These are phyloP conservation scores for Uronychia binucleata DNA, from an alignment of 73 alveolate species.

Conservation along the genomic window DNA sequence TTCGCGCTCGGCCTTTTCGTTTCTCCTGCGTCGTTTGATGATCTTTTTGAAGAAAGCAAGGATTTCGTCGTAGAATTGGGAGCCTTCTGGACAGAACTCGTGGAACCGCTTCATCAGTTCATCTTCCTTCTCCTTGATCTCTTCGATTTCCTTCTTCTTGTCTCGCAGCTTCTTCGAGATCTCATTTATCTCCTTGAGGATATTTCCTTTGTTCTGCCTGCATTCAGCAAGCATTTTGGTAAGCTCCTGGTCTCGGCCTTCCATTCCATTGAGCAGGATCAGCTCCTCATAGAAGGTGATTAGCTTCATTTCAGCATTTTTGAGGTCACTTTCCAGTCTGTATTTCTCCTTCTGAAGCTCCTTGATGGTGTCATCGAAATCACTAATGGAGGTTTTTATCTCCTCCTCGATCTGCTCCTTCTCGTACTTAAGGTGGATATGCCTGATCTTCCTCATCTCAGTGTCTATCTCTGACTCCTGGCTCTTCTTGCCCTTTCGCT, in stretches of 20 bases:
- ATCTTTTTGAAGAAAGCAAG: constrained; percentile 74
- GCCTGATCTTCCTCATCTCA: constrained; percentile 57
- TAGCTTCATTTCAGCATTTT: constrained; percentile 88
- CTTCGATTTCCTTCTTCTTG: constrained; percentile 79
- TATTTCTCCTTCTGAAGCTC: constrained; percentile 79
- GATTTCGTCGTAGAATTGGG: constrained; percentile 72
- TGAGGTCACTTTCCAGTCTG: constrained; percentile 81
- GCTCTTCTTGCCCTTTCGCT: constrained; percentile 65
- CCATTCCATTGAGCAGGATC: constrained; percentile 82
- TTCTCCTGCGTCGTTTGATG: constrained; percentile 52
- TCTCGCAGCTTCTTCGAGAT: constrained; percentile 68
- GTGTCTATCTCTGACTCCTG: constrained; percentile 67
- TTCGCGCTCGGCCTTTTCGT: constrained; percentile 60
- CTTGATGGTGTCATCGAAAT: constrained; percentile 62
- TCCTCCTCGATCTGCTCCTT: constrained; percentile 44
- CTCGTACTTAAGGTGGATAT: constrained; percentile 48
- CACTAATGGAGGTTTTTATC: constrained; percentile 59
- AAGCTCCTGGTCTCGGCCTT: constrained; percentile 82
- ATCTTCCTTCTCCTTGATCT: constrained; percentile 73
- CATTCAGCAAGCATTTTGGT: constrained; percentile 75
- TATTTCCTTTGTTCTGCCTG: constrained; percentile 76
- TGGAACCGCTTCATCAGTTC: constrained; percentile 81
- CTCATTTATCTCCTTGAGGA: constrained; percentile 73
- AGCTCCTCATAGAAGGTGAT: constrained; percentile 84
- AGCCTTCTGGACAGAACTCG: constrained; percentile 80